Base-by-base conservation (phyloP, 345 rosid species). In the Streptanthus diversifolius region DNA sequence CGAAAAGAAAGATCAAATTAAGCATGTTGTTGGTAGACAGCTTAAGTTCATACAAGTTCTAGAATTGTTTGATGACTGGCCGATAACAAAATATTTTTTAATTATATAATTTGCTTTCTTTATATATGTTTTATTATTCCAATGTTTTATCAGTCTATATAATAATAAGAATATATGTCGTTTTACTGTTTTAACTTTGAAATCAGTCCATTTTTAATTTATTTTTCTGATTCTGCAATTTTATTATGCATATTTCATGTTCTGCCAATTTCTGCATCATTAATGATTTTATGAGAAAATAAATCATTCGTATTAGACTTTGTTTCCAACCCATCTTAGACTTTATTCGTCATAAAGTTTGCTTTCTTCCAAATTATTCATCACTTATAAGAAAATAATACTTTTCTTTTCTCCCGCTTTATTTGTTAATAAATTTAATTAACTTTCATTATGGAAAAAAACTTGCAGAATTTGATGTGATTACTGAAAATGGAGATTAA, bases 311-410 rank as follows among this genome's bases (percentile, higher is more conserved):
- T 57, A 6, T 48, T n/a, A 74, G 47, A 67, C 67, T 74, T 66
- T 48, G 29, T 8, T 59, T 48, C 58, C 72, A 74, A 15, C 27
- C 67, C 12, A 67, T 39, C 39, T 49, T 51, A 51, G 54, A 22
- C 74, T 68, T 75, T 68, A 60, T 51, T 60, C 48, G 63, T 60
- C 49, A 68, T 24, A 60, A 75, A 75, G 73, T 32, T 24, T 48
- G 54, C 72, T 73, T 47, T 66, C 7, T 71, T 48, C 29, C 47
- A 32, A 11, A 30, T 41, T 13, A 51, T 60, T 67, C 63, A 59
- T 59, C 21, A 36, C 39, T 37, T 11, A 55, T 33, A 17, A 56
- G 59, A 45, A 32, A 40, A 32, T n/a, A 24, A 54, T 56, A 25
- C 35, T 64, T 45, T 54, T 64, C 7, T 43, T 53, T 33, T 47